Evolutionary conservation across 371 early-diverging fungal species (phyloP).

Genomic region (Mucor lusitanicus): DNA sequence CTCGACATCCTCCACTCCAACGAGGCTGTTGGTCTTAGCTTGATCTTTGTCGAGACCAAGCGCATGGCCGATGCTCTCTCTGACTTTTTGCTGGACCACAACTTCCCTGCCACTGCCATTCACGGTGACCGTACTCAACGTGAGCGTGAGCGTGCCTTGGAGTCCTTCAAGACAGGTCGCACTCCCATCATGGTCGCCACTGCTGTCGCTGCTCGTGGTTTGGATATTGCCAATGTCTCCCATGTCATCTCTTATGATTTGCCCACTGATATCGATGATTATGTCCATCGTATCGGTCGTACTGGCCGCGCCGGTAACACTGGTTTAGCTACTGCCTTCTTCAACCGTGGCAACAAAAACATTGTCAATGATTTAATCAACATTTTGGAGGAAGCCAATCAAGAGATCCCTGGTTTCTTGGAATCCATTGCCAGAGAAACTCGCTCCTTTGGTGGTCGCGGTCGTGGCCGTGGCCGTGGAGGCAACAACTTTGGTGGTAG

Average conservation of each 20-base stretch:
- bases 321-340: slow-evolving; percentile 95
- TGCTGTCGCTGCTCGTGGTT: slow-evolving; percentile 98
- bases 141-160: slow-evolving; percentile 94
- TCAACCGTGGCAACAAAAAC: slow-evolving; percentile 87
- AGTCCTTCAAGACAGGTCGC: slow-evolving; percentile 83
- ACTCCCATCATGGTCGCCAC: slow-evolving; percentile 98
- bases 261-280: slow-evolving; percentile 91
- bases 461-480: slow-evolving; percentile 69
- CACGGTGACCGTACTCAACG: slow-evolving; percentile 96
- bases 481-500: slow-evolving; percentile 55
- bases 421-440: slow-evolving; percentile 41
- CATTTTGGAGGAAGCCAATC: slow-evolving; percentile 69
- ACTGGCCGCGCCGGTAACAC: slow-evolving; percentile 98
- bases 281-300: slow-evolving; percentile 90
- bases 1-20: slow-evolving; percentile 75
- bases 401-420: slow-evolving; percentile 71
- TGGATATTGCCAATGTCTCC: slow-evolving; percentile 90
- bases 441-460: slow-evolving; percentile 52
- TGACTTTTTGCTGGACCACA: slow-evolving; percentile 63
- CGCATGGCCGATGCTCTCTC: slow-evolving; percentile 95
- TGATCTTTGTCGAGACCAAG: slow-evolving; percentile 99
- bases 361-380: slow-evolving; percentile 76
- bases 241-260: slow-evolving; percentile 95
- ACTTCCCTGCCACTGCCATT: slow-evolving; percentile 89
- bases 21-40: slow-evolving; percentile 71